Percentiles rank a stretch among this genome's conserved stretches.
Conservation (phyloP, 768 basidiomycete genomes). For the Panaeolus papilionaceus region DNA sequence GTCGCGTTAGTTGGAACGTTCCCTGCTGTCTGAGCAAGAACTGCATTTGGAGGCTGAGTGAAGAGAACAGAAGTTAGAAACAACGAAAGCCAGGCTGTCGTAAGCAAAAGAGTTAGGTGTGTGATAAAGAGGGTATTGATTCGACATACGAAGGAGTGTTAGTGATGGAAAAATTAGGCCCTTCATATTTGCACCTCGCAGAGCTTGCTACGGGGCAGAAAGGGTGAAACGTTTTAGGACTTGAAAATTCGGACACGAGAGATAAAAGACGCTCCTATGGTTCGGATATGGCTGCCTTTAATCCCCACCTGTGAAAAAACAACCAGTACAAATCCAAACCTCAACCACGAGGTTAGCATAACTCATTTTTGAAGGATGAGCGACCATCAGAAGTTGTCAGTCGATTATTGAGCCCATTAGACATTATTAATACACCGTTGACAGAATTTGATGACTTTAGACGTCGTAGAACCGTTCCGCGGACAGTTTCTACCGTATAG, state of each 20-base stretch:
- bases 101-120: not conserved
- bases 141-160: not conserved
- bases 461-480: not conserved
- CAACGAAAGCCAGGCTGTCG: not conserved
- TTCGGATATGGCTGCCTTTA: not conserved
- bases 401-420: not conserved
- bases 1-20: constrained; percentile 28
- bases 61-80: not conserved
- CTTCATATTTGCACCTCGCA: not conserved
- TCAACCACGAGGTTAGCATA: not conserved
- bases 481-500: not conserved
- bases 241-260: not conserved
- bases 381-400: not conserved
- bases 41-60: not conserved
- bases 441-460: not conserved
- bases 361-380: not conserved
- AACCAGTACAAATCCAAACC: not conserved
- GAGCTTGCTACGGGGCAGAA: not conserved
- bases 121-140: not conserved
- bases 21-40: constrained; percentile 17
- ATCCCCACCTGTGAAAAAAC: not conserved
- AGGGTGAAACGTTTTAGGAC: not conserved
- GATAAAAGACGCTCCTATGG: not conserved
- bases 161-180: not conserved
- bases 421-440: not conserved